These are phyloP conservation scores for Trichosporon ovoides DNA, from an alignment of 1,284 basidiomycete species.

Conservation along the genomic window DNA sequence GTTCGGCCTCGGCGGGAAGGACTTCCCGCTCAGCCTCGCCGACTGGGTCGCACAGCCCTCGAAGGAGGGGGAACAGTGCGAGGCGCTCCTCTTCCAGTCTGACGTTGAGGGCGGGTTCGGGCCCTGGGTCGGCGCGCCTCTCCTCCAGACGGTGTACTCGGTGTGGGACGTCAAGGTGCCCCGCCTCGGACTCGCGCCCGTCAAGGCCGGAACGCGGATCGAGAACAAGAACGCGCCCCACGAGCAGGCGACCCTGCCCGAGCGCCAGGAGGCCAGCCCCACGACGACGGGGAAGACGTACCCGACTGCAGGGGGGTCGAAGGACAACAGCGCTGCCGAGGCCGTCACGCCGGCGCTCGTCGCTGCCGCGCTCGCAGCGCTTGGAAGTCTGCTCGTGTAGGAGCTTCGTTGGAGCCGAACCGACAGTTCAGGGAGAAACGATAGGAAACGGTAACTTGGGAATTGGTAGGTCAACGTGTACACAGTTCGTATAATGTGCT, in stretches of 20 bases:
- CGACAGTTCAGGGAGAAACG: neutral
- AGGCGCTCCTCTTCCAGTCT: neutral
- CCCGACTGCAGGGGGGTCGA: neutral
- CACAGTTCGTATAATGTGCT: no score
- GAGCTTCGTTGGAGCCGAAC: neutral
- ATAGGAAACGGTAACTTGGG: no score
- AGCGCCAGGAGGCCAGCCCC: neutral
- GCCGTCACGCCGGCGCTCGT: neutral
- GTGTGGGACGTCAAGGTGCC: neutral
- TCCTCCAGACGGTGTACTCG: neutral
- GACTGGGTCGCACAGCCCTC: neutral
- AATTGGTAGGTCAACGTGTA: no score
- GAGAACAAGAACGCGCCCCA: neutral
- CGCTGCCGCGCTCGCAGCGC: neutral
- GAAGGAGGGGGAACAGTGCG: neutral
- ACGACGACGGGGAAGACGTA: neutral
- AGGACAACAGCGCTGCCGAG: neutral
- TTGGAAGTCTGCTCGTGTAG: neutral
- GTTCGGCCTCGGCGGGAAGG: neutral
- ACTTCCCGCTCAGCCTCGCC: neutral
- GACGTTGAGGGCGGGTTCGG: neutral
- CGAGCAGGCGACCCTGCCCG: neutral
- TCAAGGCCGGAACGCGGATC: neutral
- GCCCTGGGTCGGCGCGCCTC: neutral
- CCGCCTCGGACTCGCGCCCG: neutral